phyloP scores from a whole-genome alignment of 495 filamentous ascomycete genomes.

The Annulohypoxylon moriforme region DNA sequence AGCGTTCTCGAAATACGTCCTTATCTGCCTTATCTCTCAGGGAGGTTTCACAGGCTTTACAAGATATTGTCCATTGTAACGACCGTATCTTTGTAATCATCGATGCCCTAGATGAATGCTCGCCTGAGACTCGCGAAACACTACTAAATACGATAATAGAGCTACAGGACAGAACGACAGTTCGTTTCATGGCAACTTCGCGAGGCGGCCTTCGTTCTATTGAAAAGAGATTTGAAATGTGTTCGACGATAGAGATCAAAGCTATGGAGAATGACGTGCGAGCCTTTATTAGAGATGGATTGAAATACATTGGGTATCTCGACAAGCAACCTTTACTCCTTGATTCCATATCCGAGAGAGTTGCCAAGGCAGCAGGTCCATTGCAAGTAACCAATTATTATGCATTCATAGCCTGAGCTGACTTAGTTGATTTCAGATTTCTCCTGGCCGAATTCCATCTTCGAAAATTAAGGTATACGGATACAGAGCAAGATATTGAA shows the following conservation, averaged over 20 bases:
- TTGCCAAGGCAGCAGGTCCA: neutral
- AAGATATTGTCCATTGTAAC: neutral
- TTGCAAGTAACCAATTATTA: neutral
- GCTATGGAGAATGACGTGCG: neutral
- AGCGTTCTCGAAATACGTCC: neutral
- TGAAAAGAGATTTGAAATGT: neutral
- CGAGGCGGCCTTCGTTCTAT: neutral
- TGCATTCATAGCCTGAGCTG: too few species aligned
- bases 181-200: neutral
- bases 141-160: neutral
- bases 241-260: neutral
- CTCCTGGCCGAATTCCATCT: neutral
- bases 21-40: neutral
- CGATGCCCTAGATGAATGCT: neutral
- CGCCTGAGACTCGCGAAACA: neutral
- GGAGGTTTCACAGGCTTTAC: neutral
- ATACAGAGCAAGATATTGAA: too few species aligned
- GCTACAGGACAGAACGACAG: neutral
- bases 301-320: neutral
- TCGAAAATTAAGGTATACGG: too few species aligned
- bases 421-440: neutral
- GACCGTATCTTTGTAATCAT: neutral
- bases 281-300: neutral
- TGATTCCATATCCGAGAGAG: neutral
- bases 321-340: neutral